Percentiles rank a stretch among this genome's conserved stretches.
These are phyloP conservation scores for Boletus rubescentipes DNA, from an alignment of 768 basidiomycete species.

Conservation along the genomic window DNA sequence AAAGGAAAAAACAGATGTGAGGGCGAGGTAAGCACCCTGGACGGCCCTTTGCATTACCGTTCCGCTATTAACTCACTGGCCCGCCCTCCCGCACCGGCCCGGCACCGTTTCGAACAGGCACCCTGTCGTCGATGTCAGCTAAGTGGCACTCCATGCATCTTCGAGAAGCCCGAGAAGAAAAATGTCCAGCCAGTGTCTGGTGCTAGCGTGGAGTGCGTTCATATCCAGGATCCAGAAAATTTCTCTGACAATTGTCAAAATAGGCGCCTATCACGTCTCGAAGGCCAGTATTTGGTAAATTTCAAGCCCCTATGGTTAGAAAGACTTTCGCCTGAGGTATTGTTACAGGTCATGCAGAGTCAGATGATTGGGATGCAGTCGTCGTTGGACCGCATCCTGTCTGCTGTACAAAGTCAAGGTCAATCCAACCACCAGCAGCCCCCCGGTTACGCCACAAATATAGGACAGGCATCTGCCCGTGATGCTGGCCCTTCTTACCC, in stretches of 20 bases:
- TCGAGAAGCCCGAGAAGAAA: slow-evolving; percentile 93
- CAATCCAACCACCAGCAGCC: slow-evolving; percentile 34
- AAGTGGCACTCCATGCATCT: slow-evolving; percentile 76
- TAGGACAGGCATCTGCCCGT: slow-evolving; percentile 22
- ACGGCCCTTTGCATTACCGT: slow-evolving; percentile 38
- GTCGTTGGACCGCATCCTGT: slow-evolving; percentile 78
- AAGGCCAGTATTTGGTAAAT: slow-evolving; percentile 78
- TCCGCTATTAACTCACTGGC: slow-evolving; percentile 54
- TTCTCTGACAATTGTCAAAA: slow-evolving; percentile 22
- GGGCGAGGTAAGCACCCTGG: slow-evolving; percentile 65
- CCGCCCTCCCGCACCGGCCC: slow-evolving; percentile 76
- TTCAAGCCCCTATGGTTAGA: slow-evolving; percentile 1
- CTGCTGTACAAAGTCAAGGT: slow-evolving; percentile 52
- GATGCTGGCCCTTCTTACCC: slow-evolving; percentile 29
- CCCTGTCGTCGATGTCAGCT: slow-evolving; percentile 89
- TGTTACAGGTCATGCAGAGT: slow-evolving; percentile 77
- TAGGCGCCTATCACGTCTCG: slow-evolving; percentile 80
- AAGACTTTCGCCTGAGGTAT: background rate
- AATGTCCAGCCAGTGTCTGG: slow-evolving; percentile 55
- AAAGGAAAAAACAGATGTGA: slow-evolving; percentile 94
- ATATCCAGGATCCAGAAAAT: background rate
- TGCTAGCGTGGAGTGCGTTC: slow-evolving; percentile 70
- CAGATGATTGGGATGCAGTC: slow-evolving; percentile 96
- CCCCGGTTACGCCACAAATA: slow-evolving; percentile 15
- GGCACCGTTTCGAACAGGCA: slow-evolving; percentile 60